A percentile compares a stretch with the other conserved stretches of the same genome.
These are phyloP conservation scores for Ceratobasidium sp. DNA, from an alignment of 1,284 basidiomycete species.

Conservation along the genomic window DNA sequence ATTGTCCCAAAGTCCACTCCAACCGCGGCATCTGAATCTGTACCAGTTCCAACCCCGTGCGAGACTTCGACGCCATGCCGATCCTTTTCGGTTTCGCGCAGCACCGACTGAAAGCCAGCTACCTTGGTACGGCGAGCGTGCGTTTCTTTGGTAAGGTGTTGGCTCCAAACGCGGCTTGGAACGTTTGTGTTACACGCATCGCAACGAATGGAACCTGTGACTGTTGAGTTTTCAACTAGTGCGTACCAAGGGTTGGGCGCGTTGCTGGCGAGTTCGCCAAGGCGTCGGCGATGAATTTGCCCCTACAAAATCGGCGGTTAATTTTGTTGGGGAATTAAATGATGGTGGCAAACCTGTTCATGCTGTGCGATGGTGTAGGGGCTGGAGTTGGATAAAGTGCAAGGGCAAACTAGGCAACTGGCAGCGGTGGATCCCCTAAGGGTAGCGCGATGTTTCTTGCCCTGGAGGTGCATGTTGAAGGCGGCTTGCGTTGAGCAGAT, in stretches of 20 bases:
- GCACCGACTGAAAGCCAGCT: constrained; percentile 57
- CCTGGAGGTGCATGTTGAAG: constrained; percentile 55
- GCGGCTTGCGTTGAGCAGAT: constrained; percentile 53
- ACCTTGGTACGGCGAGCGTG: constrained; percentile 59
- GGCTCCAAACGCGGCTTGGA: constrained; percentile 54
- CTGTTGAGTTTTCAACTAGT: constrained; percentile 42
- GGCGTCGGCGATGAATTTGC: constrained; percentile 53
- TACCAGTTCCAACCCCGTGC: constrained; percentile 40
- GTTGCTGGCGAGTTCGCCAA: constrained; percentile 51
- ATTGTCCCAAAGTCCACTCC: constrained; percentile 61
- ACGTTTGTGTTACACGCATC: constrained; percentile 60
- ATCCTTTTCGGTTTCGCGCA: constrained; percentile 64
- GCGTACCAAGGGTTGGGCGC: constrained; percentile 54
- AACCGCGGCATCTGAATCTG: constrained; percentile 50
- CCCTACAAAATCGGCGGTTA: constrained; percentile 52
- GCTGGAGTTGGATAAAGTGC: constrained; percentile 56
- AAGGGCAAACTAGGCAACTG: constrained; percentile 52
- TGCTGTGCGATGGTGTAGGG: constrained; percentile 54
- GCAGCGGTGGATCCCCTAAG: constrained; percentile 43
- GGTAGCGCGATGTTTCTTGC: constrained; percentile 49
- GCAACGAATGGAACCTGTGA: constrained; percentile 58
- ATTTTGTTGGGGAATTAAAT: too few relatives aligned
- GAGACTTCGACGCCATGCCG: constrained; percentile 61
- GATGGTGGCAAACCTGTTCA: background rate
- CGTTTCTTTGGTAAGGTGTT: constrained; percentile 53